phyloP scores from a whole-genome alignment of 2,329 filamentous ascomycete species.

The Colletotrichum australisinense region DNA sequence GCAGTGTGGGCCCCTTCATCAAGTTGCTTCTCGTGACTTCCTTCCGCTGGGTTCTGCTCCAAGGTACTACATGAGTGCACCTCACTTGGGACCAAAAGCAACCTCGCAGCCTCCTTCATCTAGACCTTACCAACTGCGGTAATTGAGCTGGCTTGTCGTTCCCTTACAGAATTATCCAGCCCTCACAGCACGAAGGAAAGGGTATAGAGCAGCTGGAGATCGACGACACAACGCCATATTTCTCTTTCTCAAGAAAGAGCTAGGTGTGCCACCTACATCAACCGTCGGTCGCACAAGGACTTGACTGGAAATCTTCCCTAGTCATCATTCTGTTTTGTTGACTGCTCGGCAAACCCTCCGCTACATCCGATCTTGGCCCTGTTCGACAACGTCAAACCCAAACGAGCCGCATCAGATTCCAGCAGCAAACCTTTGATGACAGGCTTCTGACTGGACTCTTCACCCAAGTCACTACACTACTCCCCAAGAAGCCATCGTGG shows the following conservation, averaged over 20 bases:
- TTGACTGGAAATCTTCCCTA: not conserved
- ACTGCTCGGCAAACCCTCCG: slow-evolving; percentile 1
- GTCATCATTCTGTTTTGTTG: not conserved
- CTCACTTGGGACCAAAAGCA: not conserved
- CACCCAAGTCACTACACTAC: not conserved
- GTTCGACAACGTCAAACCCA: not conserved
- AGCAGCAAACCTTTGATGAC: not conserved
- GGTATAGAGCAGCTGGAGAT: not conserved
- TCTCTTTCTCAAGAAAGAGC: slow-evolving; percentile 7
- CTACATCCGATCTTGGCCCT: not conserved
- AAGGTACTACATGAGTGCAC: not conserved
- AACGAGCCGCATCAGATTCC: not conserved
- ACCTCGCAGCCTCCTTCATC: not conserved
- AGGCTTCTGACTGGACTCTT: not conserved
- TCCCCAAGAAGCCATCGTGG: not conserved
- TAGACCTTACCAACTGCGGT: not conserved
- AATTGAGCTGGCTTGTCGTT: not conserved
- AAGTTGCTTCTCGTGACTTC: slow-evolving; percentile 16
- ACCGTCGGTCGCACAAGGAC: not conserved
- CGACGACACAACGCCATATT: not conserved
- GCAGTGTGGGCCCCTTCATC: not conserved
- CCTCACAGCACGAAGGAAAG: not conserved
- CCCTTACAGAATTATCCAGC: not conserved
- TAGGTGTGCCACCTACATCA: not conserved
- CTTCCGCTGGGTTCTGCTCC: not conserved